Percentiles rank a stretch among this genome's conserved stretches.
phyloP scores from a whole-genome alignment of 805 yeast genomes.

The Hanseniaspora valbyensis region DNA sequence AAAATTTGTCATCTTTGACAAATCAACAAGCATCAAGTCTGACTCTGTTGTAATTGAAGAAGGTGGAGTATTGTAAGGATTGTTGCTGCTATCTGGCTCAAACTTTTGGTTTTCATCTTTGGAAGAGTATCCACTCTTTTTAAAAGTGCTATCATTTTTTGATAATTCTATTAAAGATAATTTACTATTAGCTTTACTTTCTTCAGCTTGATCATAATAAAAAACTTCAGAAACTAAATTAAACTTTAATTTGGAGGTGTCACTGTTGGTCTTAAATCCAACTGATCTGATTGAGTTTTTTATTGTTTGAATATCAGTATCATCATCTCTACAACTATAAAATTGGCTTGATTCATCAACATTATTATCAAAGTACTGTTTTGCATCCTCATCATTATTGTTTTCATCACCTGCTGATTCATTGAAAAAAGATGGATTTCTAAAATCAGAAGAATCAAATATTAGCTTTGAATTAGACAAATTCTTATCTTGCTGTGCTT shows the following conservation, averaged over 20 bases:
- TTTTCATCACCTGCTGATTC: background rate
- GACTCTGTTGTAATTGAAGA: background rate
- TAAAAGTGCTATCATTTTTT: background rate
- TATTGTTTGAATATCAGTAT: background rate
- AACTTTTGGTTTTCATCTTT: background rate
- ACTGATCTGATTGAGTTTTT: constrained; percentile 1
- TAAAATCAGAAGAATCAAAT: background rate
- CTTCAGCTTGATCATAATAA: background rate
- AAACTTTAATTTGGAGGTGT: constrained; percentile 4
- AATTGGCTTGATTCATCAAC: background rate
- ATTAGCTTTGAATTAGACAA: background rate
- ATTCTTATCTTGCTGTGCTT: background rate
- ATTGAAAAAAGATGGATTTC: constrained; percentile 5
- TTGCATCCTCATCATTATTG: background rate
- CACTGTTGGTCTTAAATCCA: background rate
- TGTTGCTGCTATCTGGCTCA: background rate
- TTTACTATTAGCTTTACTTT: background rate
- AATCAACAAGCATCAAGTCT: background rate
- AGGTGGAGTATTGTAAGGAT: background rate
- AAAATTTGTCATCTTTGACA: too few species aligned
- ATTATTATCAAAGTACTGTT: background rate
- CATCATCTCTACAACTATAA: background rate
- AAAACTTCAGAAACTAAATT: constrained; percentile 11
- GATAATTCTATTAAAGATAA: constrained; percentile 4
- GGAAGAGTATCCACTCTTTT: too few species aligned